These are phyloP conservation scores for Elongisporangium prolatum DNA, from an alignment of 352 stramenopile species.

Conservation along the genomic window DNA sequence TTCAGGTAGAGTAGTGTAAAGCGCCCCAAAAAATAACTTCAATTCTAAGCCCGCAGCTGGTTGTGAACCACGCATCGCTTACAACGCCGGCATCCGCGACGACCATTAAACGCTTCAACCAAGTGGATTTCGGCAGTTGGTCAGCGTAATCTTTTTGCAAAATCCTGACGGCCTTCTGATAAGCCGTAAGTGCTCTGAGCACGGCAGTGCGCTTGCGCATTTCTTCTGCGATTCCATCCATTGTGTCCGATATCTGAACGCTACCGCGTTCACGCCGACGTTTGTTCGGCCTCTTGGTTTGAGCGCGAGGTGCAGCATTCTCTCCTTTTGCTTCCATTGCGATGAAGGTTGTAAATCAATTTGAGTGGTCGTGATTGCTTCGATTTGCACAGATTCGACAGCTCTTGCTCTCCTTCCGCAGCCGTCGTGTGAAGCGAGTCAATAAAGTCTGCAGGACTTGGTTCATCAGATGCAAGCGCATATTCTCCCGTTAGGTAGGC, in stretches of 20 bases:
- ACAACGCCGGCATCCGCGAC: slow-evolving; percentile 6
- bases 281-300: neutral
- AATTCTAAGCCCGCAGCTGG: neutral
- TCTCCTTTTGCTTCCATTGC: neutral
- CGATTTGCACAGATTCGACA: neutral
- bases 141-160: slow-evolving; percentile 3
- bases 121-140: neutral
- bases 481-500: slow-evolving; percentile 1
- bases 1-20: too few species aligned
- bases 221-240: slow-evolving; percentile 1
- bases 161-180: neutral
- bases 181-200: neutral
- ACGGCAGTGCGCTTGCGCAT: slow-evolving; percentile 2
- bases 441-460: slow-evolving; percentile 1
- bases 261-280: neutral
- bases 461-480: neutral
- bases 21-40: neutral
- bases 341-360: neutral
- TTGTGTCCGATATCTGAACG: neutral
- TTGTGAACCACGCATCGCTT: slow-evolving; percentile 8
- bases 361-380: neutral
- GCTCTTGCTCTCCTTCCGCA: neutral
- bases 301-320: neutral
- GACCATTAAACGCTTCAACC: slow-evolving; percentile 5
- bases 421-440: neutral